Evolutionary conservation across 495 filamentous ascomycete genomes (phyloP), one percentile per base, ranked within the genome.

Genomic region (Cercophora samala): DNA sequence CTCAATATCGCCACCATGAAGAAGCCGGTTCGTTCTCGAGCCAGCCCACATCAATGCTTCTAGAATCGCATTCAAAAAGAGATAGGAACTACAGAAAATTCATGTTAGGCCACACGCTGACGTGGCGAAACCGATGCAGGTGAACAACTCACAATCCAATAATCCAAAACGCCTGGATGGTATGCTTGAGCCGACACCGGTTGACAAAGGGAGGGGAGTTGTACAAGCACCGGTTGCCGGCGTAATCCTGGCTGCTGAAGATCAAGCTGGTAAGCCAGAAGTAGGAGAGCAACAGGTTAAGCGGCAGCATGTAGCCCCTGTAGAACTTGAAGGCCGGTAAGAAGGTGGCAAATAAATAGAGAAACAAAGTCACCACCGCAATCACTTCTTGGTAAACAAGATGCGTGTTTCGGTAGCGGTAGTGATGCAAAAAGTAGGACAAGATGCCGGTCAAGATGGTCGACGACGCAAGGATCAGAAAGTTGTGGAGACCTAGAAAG

Each of bases 221-320:
- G 64, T 62, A 64, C 22, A 29, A 60, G 67, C 74, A 76, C 18
- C 74, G 62, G 4, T 54, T 11, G 0, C 72, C 72, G 9, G 64
- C 62, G 22, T 65, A 76, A 65, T 74, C 68, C 26, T 71, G 74
- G 5, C 70, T 68, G 15, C 70, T 64, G 52, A 74, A 76, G 65
- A 76, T 74, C 63, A 76, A 66, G 1, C 59, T 65, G n/a, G 72
- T 73, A 18, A 76, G 58, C 74, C 74, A 76, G 17, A 76, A 67
- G 66, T 76, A 76, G 2, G 72, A 64, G 6, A 83, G 81, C 4
- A 68, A 55, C 26, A 72, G 24, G 55, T 73, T 70, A 23, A 76
- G 69, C 21, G 74, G 74, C 42, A 75, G 55, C 24, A 73, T 62
- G 59, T 76, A 73, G 26, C 74, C 74, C 22, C 66, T 70, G 67